phyloP scores from a whole-genome alignment of 2,329 filamentous ascomycete species.

The Cordyceps fumosorosea region DNA sequence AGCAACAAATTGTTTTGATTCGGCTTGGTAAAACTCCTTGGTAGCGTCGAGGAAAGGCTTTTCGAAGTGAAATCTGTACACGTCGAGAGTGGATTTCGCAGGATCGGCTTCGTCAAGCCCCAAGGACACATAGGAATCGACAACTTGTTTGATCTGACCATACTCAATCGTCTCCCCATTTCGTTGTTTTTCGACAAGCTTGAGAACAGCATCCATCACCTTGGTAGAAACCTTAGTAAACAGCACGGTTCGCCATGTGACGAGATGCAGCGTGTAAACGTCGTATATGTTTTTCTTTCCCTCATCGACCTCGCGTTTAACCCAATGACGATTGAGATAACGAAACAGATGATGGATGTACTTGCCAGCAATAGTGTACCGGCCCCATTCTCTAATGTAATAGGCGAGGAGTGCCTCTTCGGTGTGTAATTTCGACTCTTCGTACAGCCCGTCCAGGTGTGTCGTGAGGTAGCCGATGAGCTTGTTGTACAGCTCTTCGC shows the following conservation, averaged over 20 bases:
- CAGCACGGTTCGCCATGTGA: conserved; percentile 89
- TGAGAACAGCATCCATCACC: conserved; percentile 92
- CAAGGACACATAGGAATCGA: conserved; percentile 92
- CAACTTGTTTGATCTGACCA: conserved; percentile 91
- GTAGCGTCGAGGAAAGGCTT: conserved; percentile 85
- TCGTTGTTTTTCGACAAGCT: conserved; percentile 92
- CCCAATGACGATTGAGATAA: conserved; percentile 97
- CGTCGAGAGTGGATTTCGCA: conserved; percentile 89
- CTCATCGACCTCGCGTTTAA: conserved; percentile 97
- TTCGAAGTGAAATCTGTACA: conserved; percentile 91
- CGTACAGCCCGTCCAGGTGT: conserved; percentile 67
- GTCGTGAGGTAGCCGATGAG: conserved; percentile 76
- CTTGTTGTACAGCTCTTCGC: conserved; percentile 92
- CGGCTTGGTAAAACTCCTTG: conserved; percentile 76
- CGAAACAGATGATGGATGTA: conserved; percentile 96
- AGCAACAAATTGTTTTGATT: conserved; percentile 89
- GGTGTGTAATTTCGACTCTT: conserved; percentile 68
- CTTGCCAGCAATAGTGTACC: conserved; percentile 91
- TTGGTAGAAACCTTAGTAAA: conserved; percentile 77
- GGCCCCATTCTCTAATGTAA: conserved; percentile 94
- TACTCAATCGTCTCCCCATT: conserved; percentile 98
- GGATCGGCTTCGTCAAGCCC: conserved; percentile 90
- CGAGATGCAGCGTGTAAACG: conserved; percentile 92
- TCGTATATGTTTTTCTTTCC: conserved; percentile 98
- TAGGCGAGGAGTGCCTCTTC: conserved; percentile 87